Evolutionary conservation across 2,329 filamentous ascomycete species (phyloP).

Genomic region (Paramyrothecium sp.): DNA sequence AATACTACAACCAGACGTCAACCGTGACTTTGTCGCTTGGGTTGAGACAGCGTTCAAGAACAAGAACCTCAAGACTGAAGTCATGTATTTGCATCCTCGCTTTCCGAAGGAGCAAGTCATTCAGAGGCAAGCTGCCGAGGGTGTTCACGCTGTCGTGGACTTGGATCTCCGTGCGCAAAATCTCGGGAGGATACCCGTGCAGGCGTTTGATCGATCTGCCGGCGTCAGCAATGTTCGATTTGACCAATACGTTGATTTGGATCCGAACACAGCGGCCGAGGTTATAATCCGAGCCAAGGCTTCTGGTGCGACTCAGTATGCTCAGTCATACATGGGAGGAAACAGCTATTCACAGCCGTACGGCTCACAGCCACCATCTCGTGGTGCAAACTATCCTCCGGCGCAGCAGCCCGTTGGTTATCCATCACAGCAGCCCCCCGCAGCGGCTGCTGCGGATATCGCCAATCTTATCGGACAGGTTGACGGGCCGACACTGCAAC

Average conservation of each 20-base stretch:
- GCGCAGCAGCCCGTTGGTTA: constrained; percentile 14
- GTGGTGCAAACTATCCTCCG: constrained; percentile 7
- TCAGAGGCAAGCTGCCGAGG: constrained; percentile 81
- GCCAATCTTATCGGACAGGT: constrained; percentile 65
- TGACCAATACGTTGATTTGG: constrained; percentile 83
- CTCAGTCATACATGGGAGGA: constrained; percentile 24
- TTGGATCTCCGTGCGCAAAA: constrained; percentile 69
- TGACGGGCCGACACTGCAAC: constrained; percentile 69
- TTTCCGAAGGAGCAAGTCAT: constrained; percentile 78
- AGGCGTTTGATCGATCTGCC: constrained; percentile 78
- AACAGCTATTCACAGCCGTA: constrained; percentile 29
- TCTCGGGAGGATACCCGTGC: constrained; percentile 72
- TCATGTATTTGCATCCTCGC: constrained; percentile 75
- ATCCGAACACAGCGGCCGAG: constrained; percentile 75
- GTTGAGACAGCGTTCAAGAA: constrained; percentile 74
- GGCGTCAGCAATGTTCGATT: constrained; percentile 77
- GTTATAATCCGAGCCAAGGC: constrained; percentile 72
- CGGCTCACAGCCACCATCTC: constrained; percentile 19
- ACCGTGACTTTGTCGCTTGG: constrained; percentile 78
- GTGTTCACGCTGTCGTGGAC: constrained; percentile 81
- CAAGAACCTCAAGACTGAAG: constrained; percentile 71
- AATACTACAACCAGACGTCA: constrained; percentile 74
- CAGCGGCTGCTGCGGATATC: constrained; percentile 47
- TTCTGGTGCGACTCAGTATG: constrained; percentile 24
- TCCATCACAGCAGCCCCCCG: constrained; percentile 22